Base-by-base conservation (phyloP, 2,329 filamentous ascomycete genomes). In the Botryotinia narcissicola region DNA sequence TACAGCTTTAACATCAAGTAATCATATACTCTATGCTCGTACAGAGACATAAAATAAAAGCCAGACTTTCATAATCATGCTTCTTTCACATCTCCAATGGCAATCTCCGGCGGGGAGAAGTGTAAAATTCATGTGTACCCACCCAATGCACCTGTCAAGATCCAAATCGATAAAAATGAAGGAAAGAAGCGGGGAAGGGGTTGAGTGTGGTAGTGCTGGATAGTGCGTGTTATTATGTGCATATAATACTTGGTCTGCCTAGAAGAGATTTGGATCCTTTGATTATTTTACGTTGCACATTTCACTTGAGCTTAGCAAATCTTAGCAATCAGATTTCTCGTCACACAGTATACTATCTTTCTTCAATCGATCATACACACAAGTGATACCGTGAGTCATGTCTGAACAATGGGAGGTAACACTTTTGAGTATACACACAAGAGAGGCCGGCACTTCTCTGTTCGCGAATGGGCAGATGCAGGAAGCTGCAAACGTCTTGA, bases 391-490 rank as follows among this genome's bases (percentile, higher is more conserved):
- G 10, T 3, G 22, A 63, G 18, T 64, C 59, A 71, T 71, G 70
- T 22, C 60, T 54, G 70, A 57, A 64, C 25, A 25, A 25, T 71
- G 70, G 70, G 70, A 71, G 32, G 44, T 71, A 1, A 64, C 46
- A 64, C 18, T 3, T 3, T 57, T 71, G 18, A 37, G 16, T 35
- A 64, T 71, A 54, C 18, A 35, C 16, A n/a, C 59, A 57, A n/a
- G 46, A 32, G 35, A 8, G n/a, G 46, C 62, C n/a, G 62, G 48
- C 1, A 64, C 59, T 51, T n/a, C 35, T 12, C 59, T 71, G 8
- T 71, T 71, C 32, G 60, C 59, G 6, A 71, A 71, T 9, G 44
- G 44, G 0, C 10, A 32, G 25, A 71, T 71, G 70, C 70, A 71
- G 16, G 70, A 64, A 29, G 46, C 70, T 32, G 35, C 35, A 10